A percentile compares a stretch with the other conserved stretches of the same genome.
phyloP scores from a whole-genome alignment of 306 rosid genomes.

The Castanea crenata region DNA sequence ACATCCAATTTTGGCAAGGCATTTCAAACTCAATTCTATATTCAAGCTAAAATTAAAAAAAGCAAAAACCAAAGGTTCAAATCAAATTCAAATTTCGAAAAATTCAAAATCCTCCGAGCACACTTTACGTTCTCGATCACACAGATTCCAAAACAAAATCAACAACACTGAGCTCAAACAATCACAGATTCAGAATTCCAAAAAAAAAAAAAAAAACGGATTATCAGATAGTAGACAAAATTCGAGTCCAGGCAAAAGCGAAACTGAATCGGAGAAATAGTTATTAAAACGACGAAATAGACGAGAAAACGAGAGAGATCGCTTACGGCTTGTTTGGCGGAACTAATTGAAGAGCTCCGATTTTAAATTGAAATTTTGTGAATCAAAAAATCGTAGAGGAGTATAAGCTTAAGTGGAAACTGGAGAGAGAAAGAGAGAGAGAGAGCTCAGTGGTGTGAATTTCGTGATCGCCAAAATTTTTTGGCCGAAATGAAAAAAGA shows the following conservation, averaged over 20 bases:
- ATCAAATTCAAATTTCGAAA: neutral
- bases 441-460: no score
- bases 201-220: neutral
- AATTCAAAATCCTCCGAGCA: no score
- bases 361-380: neutral
- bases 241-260: neutral
- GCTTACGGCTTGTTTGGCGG: slow-evolving; percentile 6
- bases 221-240: neutral
- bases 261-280: neutral
- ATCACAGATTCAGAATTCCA: neutral
- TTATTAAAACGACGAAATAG: neutral
- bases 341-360: neutral
- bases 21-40: neutral
- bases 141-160: neutral
- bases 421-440: neutral
- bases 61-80: neutral
- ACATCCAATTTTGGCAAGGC: no score
- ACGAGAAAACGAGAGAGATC: neutral
- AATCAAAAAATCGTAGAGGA: neutral
- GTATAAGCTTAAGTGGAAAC: neutral
- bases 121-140: no score
- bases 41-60: neutral
- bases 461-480: neutral
- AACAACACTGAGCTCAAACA: neutral
- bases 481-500: neutral